A percentile compares a stretch with the other conserved stretches of the same genome.
These are phyloP conservation scores for Colletotrichum sp. DNA, from an alignment of 2,329 filamentous ascomycete genomes.

Conservation along the genomic window DNA sequence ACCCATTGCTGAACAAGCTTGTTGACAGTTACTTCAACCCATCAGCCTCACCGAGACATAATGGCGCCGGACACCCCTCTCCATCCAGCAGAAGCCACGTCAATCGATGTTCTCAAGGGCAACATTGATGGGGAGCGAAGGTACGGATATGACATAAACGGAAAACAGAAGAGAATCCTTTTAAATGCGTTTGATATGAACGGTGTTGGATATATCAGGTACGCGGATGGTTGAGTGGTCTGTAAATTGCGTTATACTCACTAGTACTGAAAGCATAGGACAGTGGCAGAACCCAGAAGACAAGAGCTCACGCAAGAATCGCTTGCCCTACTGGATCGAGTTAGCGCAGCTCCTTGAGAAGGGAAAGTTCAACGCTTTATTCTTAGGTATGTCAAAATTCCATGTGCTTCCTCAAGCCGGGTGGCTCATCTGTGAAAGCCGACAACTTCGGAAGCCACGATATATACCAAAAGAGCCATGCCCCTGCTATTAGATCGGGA, in stretches of 20 bases:
- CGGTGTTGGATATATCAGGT: neutral
- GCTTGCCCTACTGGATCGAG: constrained; percentile 15
- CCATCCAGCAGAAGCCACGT: neutral
- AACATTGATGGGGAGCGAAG: neutral
- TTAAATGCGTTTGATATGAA: neutral
- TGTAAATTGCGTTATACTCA: neutral
- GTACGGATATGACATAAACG: neutral
- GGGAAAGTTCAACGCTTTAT: constrained; percentile 16
- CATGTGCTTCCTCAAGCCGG: neutral
- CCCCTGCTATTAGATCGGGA: neutral
- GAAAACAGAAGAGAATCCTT: neutral
- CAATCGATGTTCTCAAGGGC: neutral
- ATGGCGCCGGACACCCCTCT: neutral
- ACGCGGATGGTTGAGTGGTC: neutral
- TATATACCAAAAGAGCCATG: constrained; percentile 4
- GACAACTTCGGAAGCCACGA: constrained; percentile 55
- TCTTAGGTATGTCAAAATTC: neutral
- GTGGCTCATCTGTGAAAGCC: neutral
- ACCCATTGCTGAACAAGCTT: neutral
- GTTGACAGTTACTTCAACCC: neutral
- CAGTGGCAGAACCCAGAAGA: neutral
- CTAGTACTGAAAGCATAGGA: neutral
- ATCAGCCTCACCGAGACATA: neutral
- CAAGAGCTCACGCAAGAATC: neutral
- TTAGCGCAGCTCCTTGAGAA: constrained; percentile 18